phyloP scores from a whole-genome alignment of 208 protist genomes.

The Acanthamoeba royreba region DNA sequence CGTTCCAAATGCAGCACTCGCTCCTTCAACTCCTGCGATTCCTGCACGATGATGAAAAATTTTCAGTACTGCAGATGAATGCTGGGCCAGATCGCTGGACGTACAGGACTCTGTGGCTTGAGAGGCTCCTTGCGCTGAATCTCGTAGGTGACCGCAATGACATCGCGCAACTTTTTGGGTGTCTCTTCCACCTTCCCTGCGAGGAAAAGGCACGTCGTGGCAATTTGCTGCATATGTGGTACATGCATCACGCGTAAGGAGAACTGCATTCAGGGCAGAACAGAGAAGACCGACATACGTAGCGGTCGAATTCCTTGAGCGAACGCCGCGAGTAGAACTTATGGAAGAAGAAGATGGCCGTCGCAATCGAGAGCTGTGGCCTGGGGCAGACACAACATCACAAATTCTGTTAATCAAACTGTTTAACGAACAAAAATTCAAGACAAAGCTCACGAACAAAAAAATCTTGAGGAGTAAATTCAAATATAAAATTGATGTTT shows the following conservation, averaged over 20 bases:
- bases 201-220: conserved; percentile 79
- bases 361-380: conserved; percentile 81
- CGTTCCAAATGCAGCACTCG: conserved; percentile 70
- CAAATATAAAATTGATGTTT: no score
- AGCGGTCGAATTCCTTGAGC: conserved; percentile 71
- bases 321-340: conserved; percentile 79
- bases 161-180: conserved; percentile 77
- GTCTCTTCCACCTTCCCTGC: conserved; percentile 85
- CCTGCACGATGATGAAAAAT: background rate
- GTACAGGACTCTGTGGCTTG: conserved; percentile 39
- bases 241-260: no score
- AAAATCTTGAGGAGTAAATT: background rate
- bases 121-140: background rate
- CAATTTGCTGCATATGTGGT: conserved; percentile 53
- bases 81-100: no score
- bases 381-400: no score
- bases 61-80: no score
- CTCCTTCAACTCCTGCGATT: conserved; percentile 63
- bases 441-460: background rate
- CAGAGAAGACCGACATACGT: conserved; percentile 60
- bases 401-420: no score
- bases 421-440: no score
- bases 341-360: conserved; percentile 81
- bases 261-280: no score
- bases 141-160: conserved; percentile 61